A percentile compares a stretch with the other conserved stretches of the same genome.
Conservation (phyloP, 306 rosid species). For the Cyclanthera cordifolia region DNA sequence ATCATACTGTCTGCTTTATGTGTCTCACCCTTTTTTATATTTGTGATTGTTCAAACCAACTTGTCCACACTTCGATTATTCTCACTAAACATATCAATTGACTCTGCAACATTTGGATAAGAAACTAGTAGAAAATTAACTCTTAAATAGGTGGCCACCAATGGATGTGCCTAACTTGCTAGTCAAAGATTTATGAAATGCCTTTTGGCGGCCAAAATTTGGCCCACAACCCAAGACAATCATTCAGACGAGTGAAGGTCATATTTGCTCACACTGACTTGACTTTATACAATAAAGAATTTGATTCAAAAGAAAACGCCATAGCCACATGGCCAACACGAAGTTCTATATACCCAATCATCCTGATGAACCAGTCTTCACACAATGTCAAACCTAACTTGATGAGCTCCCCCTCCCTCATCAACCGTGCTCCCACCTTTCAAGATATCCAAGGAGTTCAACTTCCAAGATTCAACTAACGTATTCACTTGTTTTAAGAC, state of each 20-base stretch:
- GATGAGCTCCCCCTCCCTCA: not conserved
- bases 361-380: not conserved
- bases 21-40: too few relatives aligned
- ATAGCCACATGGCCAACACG: not conserved
- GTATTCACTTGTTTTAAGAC: too few relatives aligned
- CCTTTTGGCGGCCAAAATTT: too few relatives aligned
- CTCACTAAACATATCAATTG: too few relatives aligned
- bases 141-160: too few relatives aligned
- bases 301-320: not conserved
- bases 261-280: not conserved
- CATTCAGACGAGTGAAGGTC: not conserved
- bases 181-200: not conserved
- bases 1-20: too few relatives aligned
- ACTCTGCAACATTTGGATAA: too few relatives aligned
- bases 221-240: too few relatives aligned
- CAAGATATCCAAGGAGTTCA: not conserved
- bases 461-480: not conserved
- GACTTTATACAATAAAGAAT: not conserved
- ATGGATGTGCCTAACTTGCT: not conserved
- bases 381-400: not conserved
- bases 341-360: not conserved
- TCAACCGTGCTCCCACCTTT: not conserved
- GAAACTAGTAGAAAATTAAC: too few relatives aligned
- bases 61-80: too few relatives aligned
- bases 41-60: too few relatives aligned